phyloP scores from a whole-genome alignment of 257 asterid species.

The Solanum ossicruentum region DNA sequence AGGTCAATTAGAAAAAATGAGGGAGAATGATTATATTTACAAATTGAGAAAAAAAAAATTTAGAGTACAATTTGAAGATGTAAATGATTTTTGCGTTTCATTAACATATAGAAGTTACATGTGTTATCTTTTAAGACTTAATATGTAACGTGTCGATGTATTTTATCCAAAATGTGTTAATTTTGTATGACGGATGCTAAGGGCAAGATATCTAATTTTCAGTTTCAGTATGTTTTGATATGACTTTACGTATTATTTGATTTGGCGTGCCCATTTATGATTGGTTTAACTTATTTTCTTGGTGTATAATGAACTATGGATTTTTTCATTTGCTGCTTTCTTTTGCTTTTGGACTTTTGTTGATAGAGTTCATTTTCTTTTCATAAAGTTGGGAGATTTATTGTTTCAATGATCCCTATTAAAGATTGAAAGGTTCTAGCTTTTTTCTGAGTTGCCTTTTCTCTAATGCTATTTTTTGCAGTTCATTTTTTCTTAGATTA shows the following conservation, averaged over 20 bases:
- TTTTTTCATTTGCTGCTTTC: background rate
- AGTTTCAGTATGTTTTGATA: background rate
- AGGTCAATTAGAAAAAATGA: too few relatives aligned
- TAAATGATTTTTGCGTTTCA: too few relatives aligned
- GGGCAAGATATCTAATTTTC: background rate
- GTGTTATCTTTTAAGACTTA: background rate
- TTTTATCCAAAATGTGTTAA: background rate
- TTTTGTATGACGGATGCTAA: background rate
- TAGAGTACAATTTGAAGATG: too few relatives aligned
- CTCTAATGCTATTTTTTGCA: too few relatives aligned
- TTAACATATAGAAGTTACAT: background rate
- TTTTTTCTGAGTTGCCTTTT: too few relatives aligned
- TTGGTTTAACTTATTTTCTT: too few relatives aligned
- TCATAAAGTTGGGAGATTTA: too few relatives aligned
- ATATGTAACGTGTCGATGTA: background rate
- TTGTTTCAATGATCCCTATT: too few relatives aligned
- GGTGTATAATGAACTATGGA: background rate
- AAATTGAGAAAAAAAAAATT: too few relatives aligned
- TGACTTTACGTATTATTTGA: background rate
- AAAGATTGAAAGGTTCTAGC: too few relatives aligned
- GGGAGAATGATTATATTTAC: too few relatives aligned
- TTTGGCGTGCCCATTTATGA: background rate
- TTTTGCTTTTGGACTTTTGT: background rate
- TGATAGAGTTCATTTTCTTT: background rate
- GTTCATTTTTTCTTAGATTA: too few relatives aligned